Evolutionary conservation across 108 stramenopile genomes (phyloP).

Genomic region (Fragilaria radians): DNA sequence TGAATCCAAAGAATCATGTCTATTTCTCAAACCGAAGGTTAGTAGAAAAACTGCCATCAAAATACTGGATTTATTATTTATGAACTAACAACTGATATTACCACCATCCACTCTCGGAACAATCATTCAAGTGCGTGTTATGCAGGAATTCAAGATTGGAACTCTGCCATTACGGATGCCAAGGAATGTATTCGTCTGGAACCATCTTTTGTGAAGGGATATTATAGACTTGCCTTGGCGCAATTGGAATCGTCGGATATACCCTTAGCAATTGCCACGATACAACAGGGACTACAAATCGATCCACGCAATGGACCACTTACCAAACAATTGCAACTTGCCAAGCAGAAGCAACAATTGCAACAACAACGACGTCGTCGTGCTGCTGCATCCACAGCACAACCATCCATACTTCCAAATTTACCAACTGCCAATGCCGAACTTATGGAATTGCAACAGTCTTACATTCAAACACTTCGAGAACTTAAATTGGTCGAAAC

Average conservation of each 20-base stretch:
- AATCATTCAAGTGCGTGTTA: constrained; percentile 78
- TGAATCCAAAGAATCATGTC: constrained; percentile 82
- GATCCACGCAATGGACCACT: constrained; percentile 78
- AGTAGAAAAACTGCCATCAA: constrained; percentile 10
- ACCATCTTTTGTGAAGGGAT: constrained; percentile 87
- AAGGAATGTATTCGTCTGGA: constrained; percentile 86
- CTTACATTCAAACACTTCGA: constrained; percentile 51
- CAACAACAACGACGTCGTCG: constrained; percentile 20
- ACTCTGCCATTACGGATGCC: constrained; percentile 64
- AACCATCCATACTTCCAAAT: neutral
- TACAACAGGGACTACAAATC: constrained; percentile 72
- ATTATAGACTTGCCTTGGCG: constrained; percentile 84
- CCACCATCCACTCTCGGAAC: too few species aligned
- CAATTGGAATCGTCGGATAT: constrained; percentile 73
- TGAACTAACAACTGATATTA: neutral
- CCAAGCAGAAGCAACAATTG: constrained; percentile 48
- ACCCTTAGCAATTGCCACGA: constrained; percentile 65
- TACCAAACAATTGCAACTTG: constrained; percentile 52
- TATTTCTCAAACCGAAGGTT: constrained; percentile 90
- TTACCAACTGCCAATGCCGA: constrained; percentile 56
- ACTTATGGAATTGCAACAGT: constrained; percentile 72
- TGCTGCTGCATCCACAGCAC: neutral
- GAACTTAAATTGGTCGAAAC: constrained; percentile 70
- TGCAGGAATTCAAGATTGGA: constrained; percentile 69
- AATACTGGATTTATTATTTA: neutral